Evolutionary conservation across 257 asterid genomes (phyloP).

Genomic region (Fraxinus cuspidata): DNA sequence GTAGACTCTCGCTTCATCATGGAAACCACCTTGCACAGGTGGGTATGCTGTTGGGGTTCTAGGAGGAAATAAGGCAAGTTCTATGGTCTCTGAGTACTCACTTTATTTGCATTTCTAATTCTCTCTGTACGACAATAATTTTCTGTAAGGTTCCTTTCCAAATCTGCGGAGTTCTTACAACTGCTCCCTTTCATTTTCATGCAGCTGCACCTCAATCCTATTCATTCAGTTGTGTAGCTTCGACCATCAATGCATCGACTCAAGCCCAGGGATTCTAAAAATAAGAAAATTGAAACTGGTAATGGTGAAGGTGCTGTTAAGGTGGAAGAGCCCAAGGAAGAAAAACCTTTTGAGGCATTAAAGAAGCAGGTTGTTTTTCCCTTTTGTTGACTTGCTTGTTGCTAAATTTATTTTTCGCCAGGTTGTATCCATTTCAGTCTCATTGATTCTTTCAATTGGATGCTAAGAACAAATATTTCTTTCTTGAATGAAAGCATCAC

Average conservation of each 20-base stretch:
- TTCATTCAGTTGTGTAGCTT: constrained; percentile 80
- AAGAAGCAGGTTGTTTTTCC: constrained; percentile 52
- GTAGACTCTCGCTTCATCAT: constrained; percentile 59
- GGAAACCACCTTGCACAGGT: constrained; percentile 56
- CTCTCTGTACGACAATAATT: not conserved
- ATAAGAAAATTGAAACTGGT: constrained; percentile 32
- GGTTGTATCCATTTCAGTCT: not conserved
- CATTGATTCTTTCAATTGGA: not conserved
- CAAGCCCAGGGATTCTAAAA: constrained; percentile 40
- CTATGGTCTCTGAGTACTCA: constrained; percentile 20
- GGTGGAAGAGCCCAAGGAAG: constrained; percentile 45
- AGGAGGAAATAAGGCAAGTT: constrained; percentile 65
- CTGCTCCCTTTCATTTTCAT: constrained; percentile 30
- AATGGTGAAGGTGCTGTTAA: constrained; percentile 41
- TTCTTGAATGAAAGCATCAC: constrained; percentile 7
- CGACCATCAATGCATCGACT: constrained; percentile 70
- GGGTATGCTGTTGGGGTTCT: constrained; percentile 71
- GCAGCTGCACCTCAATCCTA: constrained; percentile 86
- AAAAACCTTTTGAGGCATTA: constrained; percentile 41
- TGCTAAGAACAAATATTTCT: not conserved
- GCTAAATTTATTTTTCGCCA: not conserved
- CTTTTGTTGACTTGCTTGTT: constrained; percentile 1
- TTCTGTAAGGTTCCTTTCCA: constrained; percentile 4
- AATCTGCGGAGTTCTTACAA: constrained; percentile 19
- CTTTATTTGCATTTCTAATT: constrained; percentile 7